Evolutionary conservation across 1,139 yeast species (phyloP), one percentile per base, ranked within the genome.

Genomic region (Candida sp.): DNA sequence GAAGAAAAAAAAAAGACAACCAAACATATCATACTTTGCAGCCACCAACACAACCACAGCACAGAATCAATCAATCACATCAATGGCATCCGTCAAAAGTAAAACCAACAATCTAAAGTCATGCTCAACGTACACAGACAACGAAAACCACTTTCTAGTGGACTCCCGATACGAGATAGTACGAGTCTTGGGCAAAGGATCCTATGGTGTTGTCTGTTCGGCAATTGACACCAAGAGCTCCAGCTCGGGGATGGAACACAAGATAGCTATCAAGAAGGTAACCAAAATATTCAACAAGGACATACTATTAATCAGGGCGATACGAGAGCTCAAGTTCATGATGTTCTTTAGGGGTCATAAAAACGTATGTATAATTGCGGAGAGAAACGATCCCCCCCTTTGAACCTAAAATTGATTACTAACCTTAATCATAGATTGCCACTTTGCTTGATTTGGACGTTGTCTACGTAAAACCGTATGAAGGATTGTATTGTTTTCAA

Each of bases 151-250:
- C 49, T 90, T 92, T 66, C 83, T 84, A 39, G 75, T 90, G 43
- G 88, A 87, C 53, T 69, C 81, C 2, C 72, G 90, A 44, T 94
- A 92, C 67, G 77, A 79, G 49, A 75, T 93, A 11, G 70, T 81
- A 38, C 78, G 80, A 41, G 78, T 86, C 2, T 75, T 93, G 46
- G 98, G 98, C 0, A 84, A 86, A 58, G 98, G 98, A 0, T 86
- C 97, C 0, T 93, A 90, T 66, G 98, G 98, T 1, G 83, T 87
- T 0, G 98, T 94, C 3, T 88, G 94, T 60, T 81, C 91, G 5
- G 98, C 96, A 0, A 65, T 85, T 9, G 97, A 93, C 65, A 70
- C 79, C 17, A 62, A 64, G 32, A 54, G 55, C 37, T 39, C 47
- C 7, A 43, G 52, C 59, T 27, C 75, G 5, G 54, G 54, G 12